Conservation (phyloP, 2,329 filamentous ascomycete species). For the Sporothrix euskadiensis region DNA sequence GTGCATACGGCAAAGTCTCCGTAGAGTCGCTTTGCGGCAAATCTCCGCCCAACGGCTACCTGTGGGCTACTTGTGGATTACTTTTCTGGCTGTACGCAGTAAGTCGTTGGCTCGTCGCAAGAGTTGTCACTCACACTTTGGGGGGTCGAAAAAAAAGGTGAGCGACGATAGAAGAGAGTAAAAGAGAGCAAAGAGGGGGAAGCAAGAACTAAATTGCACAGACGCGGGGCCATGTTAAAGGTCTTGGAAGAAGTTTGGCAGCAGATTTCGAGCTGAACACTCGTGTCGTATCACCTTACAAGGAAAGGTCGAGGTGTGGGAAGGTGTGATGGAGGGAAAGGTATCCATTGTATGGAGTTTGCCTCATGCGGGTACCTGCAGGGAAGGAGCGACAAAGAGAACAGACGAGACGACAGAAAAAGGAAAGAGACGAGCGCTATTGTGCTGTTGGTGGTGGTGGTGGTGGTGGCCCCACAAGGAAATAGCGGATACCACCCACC, state of each 20-base stretch:
- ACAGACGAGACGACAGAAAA: background rate
- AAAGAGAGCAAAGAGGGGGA: no score
- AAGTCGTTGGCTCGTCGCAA: background rate
- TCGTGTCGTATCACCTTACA: background rate
- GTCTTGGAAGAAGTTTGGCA: background rate
- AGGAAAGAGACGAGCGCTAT: background rate
- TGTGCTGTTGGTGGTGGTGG: background rate
- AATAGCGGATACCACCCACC: background rate
- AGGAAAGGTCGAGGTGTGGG: no score
- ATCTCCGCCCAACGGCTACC: background rate
- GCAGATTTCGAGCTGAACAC: background rate
- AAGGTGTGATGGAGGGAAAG: background rate
- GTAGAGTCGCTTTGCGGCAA: background rate
- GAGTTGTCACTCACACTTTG: background rate
- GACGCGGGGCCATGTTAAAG: background rate
- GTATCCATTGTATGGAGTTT: conserved; percentile 2
- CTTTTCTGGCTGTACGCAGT: background rate
- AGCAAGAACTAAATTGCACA: no score
- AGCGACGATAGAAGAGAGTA: background rate
- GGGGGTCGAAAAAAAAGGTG: background rate
- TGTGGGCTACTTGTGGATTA: background rate
- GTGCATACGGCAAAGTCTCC: background rate
- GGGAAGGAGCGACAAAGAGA: conserved; percentile 5
- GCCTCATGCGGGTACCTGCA: background rate
- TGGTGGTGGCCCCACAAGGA: background rate